These are phyloP conservation scores for Xerocomus tenax DNA, from an alignment of 1,284 basidiomycete species.

Conservation along the genomic window DNA sequence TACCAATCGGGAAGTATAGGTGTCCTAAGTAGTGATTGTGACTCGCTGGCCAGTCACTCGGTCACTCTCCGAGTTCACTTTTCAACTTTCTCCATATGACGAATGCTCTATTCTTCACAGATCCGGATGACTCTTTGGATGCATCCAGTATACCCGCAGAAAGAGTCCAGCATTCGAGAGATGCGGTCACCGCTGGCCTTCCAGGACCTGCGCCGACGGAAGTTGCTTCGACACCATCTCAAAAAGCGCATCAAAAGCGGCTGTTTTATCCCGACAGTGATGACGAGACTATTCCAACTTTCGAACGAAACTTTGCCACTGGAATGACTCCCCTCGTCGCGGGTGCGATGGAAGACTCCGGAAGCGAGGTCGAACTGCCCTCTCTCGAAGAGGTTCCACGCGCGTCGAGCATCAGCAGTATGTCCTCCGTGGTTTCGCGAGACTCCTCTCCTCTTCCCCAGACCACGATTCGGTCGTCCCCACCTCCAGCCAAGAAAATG, in stretches of 20 bases:
- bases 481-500: conserved; percentile 43
- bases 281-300: conserved; percentile 37
- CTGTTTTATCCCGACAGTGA: conserved; percentile 56
- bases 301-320: conserved; percentile 18
- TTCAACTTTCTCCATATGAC: background rate
- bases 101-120: conserved; percentile 31
- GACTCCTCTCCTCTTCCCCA: conserved; percentile 27
- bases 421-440: conserved; percentile 28
- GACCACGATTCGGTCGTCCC: conserved; percentile 12
- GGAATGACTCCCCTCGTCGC: conserved; percentile 3
- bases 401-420: conserved; percentile 38
- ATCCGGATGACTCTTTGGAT: conserved; percentile 30
- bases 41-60: no score
- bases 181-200: background rate
- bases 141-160: background rate
- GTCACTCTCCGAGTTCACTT: no score
- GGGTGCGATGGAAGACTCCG: conserved; percentile 22
- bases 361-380: conserved; percentile 30
- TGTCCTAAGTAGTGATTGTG: no score
- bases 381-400: conserved; percentile 30
- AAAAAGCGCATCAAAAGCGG: conserved; percentile 24
- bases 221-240: conserved; percentile 1
- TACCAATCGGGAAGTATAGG: no score
- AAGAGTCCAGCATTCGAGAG: conserved; percentile 2
- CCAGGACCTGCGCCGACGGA: conserved; percentile 3